These are phyloP conservation scores for Bretschneidera sinensis DNA, from an alignment of 345 rosid genomes.

Conservation along the genomic window DNA sequence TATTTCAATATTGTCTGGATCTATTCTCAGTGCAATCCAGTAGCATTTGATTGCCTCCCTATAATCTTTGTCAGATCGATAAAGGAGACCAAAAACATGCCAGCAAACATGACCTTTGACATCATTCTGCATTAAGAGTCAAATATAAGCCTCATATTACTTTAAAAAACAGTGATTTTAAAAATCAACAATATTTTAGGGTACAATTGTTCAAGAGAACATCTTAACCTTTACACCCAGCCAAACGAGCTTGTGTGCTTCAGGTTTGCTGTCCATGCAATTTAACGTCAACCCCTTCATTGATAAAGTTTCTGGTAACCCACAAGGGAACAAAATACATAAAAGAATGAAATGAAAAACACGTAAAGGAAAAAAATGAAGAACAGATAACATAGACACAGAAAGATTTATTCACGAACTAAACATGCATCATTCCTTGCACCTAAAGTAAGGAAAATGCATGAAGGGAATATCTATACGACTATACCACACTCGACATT, in stretches of 20 bases:
- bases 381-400: neutral
- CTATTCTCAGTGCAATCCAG: constrained; percentile 87
- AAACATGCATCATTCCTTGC: neutral
- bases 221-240: constrained; percentile 77
- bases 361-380: neutral
- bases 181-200: constrained; percentile 3
- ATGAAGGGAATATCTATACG: neutral
- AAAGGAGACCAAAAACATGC: constrained; percentile 98
- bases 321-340: constrained; percentile 5
- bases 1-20: constrained; percentile 97
- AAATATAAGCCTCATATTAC: constrained; percentile 14
- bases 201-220: constrained; percentile 20
- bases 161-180: constrained; percentile 10
- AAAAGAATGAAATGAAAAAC: neutral
- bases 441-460: neutral
- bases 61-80: constrained; percentile 97
- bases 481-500: neutral
- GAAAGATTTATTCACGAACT: neutral
- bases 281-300: constrained; percentile 98
- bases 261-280: constrained; percentile 98
- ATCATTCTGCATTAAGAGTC: constrained; percentile 71
- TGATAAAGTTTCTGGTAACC: constrained; percentile 79
- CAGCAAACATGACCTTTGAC: constrained; percentile 99
- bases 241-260: constrained; percentile 97
- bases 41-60: constrained; percentile 99